Conservation (phyloP, 208 protist genomes). For the Acanthamoeba rhysodes region DNA sequence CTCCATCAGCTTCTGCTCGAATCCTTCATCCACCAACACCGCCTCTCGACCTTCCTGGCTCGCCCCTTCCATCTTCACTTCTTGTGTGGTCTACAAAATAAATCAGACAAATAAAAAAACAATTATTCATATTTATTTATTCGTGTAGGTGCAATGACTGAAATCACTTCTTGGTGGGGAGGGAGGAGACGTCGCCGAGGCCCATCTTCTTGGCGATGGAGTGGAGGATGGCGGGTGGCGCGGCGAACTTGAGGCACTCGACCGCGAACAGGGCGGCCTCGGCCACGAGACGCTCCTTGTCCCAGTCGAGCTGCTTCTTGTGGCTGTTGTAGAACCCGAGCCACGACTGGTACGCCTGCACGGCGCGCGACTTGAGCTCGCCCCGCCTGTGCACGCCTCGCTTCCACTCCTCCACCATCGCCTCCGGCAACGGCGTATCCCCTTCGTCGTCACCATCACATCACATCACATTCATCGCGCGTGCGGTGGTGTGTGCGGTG, state of each 20-base stretch:
- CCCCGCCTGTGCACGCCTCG: background rate
- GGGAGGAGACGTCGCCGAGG: background rate
- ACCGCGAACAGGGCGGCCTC: background rate
- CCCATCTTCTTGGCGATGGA: conserved; percentile 46
- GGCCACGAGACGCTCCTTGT: conserved; percentile 45
- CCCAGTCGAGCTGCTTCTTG: background rate
- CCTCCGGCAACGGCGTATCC: background rate
- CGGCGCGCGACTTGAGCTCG: background rate
- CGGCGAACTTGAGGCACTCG: background rate
- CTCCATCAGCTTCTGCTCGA: background rate
- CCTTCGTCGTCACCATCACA: too few species aligned
- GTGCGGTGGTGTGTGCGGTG: too few species aligned
- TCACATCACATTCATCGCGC: too few species aligned
- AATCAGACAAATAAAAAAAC: background rate
- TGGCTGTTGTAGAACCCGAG: conserved; percentile 52
- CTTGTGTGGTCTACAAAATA: too few species aligned
- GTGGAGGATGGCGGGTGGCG: background rate
- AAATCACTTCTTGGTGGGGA: conserved; percentile 20
- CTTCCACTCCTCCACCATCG: background rate
- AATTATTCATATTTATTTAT: background rate
- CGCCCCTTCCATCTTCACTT: background rate
- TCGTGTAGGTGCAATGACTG: too few species aligned
- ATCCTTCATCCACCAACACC: background rate
- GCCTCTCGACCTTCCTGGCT: background rate
- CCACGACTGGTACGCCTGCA: conserved; percentile 35